Evolutionary conservation across 2,329 filamentous ascomycete species (phyloP), one percentile per base, ranked within the genome.

Genomic region (Xylariaceae sp.): DNA sequence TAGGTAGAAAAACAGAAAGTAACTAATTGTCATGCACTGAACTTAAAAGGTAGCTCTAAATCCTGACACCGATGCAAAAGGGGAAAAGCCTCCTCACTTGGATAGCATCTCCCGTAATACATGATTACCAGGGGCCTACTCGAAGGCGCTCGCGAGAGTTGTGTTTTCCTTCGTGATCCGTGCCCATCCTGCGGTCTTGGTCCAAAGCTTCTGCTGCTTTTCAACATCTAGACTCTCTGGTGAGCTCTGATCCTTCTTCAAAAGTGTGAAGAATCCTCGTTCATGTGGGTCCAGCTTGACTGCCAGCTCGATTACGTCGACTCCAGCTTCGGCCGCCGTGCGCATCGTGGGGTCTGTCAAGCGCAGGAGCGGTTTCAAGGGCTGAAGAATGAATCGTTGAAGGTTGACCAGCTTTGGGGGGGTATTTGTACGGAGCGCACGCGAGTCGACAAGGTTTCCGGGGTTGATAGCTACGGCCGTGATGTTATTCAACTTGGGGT

Each of bases 341-440:
- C 70, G 69, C 44, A 74, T 50, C 1, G 59, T 68, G 7, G 72
- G 69, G 44, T 71, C 64, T n/a, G 67, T 47, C n/a, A 74, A 44
- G 20, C 67, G 66, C 6, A 71, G 53, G 18, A 75, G 26, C 4
- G 69, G 63, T 42, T 51, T 53, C 7, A 64, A 23, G 44, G 60
- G 62, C 50, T 67, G 48, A 5, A 60, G 70, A 7, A 67, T 50
- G 40, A 71, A 56, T 20, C 23, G 65, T 32, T 71, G 66, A n/a
- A 71, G 41, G 20, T 62, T 52, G 18, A 42, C 49, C 21, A 72
- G 51, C 26, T 60, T 56, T 2, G 20, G 32, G 7, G 74, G 73
- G 1, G 72, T 71, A 53, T 75, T 73, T 12, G 61, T 66, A 18
- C 56, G 59, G 29, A 75, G 65, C 2, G 70, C 71, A 21, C 71